phyloP scores from a whole-genome alignment of 2,329 filamentous ascomycete genomes.

The Cladosporium sp. region DNA sequence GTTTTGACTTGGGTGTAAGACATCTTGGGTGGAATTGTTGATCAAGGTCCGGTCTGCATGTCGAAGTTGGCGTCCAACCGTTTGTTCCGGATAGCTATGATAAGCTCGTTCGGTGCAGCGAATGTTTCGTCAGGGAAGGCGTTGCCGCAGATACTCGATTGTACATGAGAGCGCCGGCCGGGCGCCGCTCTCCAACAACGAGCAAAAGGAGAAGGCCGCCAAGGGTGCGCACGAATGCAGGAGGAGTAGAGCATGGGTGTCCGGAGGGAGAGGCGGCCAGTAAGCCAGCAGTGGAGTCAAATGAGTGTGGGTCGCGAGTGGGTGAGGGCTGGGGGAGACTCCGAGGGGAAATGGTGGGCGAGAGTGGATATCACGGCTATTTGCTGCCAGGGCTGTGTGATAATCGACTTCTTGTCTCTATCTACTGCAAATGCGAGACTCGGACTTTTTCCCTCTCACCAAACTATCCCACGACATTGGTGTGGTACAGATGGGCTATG shows the following conservation, averaged over 20 bases:
- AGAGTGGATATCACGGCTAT: no score
- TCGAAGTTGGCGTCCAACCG: no score
- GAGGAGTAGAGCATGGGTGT: constrained; percentile 1
- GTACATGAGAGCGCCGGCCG: constrained; percentile 4
- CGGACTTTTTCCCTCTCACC: no score
- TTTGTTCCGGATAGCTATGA: background rate
- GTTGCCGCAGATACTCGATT: background rate
- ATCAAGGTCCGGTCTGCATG: constrained; percentile 43
- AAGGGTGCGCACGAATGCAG: constrained; percentile 2
- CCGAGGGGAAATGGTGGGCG: no score
- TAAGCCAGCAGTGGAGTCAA: background rate
- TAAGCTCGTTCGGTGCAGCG: no score
- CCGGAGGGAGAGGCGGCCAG: background rate
- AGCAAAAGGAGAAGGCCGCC: constrained; percentile 10
- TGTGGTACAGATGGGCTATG: no score
- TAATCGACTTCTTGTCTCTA: no score
- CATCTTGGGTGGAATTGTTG: constrained; percentile 73
- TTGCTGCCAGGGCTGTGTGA: no score
- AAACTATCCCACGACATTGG: no score
- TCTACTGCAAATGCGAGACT: no score
- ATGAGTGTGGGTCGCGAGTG: background rate
- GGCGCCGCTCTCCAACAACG: background rate
- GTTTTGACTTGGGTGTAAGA: constrained; percentile 78
- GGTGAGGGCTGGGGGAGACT: background rate
- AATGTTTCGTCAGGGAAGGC: no score